phyloP scores from a whole-genome alignment of 2,329 filamentous ascomycete species.

The Penicillium verrucosum region DNA sequence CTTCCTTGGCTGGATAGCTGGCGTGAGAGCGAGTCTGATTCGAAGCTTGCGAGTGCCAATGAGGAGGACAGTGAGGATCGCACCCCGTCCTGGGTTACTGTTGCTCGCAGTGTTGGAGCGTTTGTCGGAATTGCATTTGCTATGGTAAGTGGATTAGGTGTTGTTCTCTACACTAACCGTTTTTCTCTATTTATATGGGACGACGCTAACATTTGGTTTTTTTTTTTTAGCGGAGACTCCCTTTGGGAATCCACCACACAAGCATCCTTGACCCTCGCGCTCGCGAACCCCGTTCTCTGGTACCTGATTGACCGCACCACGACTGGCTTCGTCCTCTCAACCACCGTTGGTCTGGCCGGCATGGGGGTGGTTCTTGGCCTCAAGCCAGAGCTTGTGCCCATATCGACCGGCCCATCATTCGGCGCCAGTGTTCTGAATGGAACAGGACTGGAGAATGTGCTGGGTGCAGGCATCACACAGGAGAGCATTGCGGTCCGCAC shows the following conservation, averaged over 20 bases:
- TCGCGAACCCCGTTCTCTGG: conserved; percentile 92
- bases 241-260: conserved; percentile 93
- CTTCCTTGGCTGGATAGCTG: conserved; percentile 80
- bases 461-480: conserved; percentile 42
- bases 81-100: conserved; percentile 63
- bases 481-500: conserved; percentile 63
- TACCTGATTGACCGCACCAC: conserved; percentile 90
- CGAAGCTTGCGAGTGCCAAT: conserved; percentile 26
- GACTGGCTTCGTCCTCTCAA: conserved; percentile 76
- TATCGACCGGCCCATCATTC: conserved; percentile 52
- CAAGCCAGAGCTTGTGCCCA: conserved; percentile 73
- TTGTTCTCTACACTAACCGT: not conserved
- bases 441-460: conserved; percentile 30
- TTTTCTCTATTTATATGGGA: not conserved
- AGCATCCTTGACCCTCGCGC: conserved; percentile 79
- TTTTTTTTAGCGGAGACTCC: conserved; percentile 68
- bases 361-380: conserved; percentile 71
- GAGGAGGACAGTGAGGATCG: conserved; percentile 31
- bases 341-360: conserved; percentile 68
- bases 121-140: conserved; percentile 73
- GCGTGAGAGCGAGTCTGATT: conserved; percentile 56
- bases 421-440: conserved; percentile 28
- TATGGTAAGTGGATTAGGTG: conserved; percentile 62
- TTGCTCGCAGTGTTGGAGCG: conserved; percentile 65
- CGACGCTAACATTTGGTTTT: conserved; percentile 14